Percentiles rank a stretch among this genome's conserved stretches.
Evolutionary conservation across 805 yeast genomes (phyloP).

Genomic region (Metschnikowia picachoensis): DNA sequence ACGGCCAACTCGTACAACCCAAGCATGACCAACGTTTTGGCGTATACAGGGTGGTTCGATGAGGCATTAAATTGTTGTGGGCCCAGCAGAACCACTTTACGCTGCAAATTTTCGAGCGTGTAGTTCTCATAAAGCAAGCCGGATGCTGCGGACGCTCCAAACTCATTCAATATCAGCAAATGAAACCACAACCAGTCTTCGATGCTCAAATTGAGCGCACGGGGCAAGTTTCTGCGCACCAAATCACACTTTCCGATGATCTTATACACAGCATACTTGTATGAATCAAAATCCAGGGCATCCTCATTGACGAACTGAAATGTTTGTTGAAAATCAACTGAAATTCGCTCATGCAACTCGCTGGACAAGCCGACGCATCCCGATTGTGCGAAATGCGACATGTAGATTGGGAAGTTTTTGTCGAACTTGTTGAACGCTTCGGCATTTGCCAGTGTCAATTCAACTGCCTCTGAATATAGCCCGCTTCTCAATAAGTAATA

Average conservation of each 20-base stretch:
- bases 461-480: constrained; percentile 70
- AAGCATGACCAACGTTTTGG: constrained; percentile 66
- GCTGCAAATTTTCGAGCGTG: constrained; percentile 69
- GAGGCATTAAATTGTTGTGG: constrained; percentile 64
- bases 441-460: constrained; percentile 58
- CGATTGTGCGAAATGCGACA: constrained; percentile 58
- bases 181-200: constrained; percentile 99
- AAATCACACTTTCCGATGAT: constrained; percentile 86
- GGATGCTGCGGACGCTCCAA: constrained; percentile 18
- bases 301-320: constrained; percentile 58
- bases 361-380: constrained; percentile 56
- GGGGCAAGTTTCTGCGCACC: constrained; percentile 60
- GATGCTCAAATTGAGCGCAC: constrained; percentile 66
- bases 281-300: constrained; percentile 68
- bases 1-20: constrained; percentile 84
- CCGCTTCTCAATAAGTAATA: constrained; percentile 87
- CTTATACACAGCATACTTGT: constrained; percentile 84
- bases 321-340: constrained; percentile 79
- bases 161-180: constrained; percentile 66
- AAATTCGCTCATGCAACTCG: constrained; percentile 65
- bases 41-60: constrained; percentile 63
- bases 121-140: constrained; percentile 65
- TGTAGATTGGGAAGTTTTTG: constrained; percentile 74
- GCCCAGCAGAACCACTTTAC: constrained; percentile 67
- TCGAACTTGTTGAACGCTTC: constrained; percentile 81